Evolutionary conservation across 208 protist species (phyloP), one percentile per base, ranked within the genome.

Genomic region (Trypanosoma scelopori): DNA sequence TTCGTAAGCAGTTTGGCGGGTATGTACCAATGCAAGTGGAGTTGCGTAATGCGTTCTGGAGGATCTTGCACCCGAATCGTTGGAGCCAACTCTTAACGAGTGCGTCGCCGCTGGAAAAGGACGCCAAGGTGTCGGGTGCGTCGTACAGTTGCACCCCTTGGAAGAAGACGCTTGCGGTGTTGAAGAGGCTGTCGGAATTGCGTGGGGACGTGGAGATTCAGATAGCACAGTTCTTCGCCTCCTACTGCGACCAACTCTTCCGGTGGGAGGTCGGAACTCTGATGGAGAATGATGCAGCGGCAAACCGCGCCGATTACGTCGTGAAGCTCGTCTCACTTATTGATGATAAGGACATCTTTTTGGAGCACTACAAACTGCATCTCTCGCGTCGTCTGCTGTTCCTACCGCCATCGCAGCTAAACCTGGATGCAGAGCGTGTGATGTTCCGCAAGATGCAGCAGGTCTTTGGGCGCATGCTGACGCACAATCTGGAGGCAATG

Each of bases 261-360:
- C 52, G 55, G 43, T 69, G 76, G 20, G 64, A 80, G 52, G 28
- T 63, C 28, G 42, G 62, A 58, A 57, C 5, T 3, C 49, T 78
- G 3, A 58, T 70, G 25, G 59, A 50, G 9, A 41, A 43, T 9
- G 71, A 65, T 43, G 50, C 71, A 15, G 49, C 28, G 12, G 50
- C 51, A 23, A 20, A 39, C 20, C 41, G 30, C 30, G 42, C 35
- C n/a, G 20, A 57, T 25, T 27, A 48, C 42, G 61, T 91, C 9
- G 73, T 69, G 13, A 61, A 52, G 11, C 67, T 91, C 11, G 79
- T 76, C 12, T 42, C 69, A 1, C 65, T 86, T 20, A 50, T 91
- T 15, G 81, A 88, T 65, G 73, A 84, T 55, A 87, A 91, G 55
- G 81, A 87, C 63, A 68, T 76, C 0, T 88, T 88, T 49, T 50